Evolutionary conservation across 2,329 filamentous ascomycete species (phyloP).

Genomic region (Aspergillus costaricaensis): DNA sequence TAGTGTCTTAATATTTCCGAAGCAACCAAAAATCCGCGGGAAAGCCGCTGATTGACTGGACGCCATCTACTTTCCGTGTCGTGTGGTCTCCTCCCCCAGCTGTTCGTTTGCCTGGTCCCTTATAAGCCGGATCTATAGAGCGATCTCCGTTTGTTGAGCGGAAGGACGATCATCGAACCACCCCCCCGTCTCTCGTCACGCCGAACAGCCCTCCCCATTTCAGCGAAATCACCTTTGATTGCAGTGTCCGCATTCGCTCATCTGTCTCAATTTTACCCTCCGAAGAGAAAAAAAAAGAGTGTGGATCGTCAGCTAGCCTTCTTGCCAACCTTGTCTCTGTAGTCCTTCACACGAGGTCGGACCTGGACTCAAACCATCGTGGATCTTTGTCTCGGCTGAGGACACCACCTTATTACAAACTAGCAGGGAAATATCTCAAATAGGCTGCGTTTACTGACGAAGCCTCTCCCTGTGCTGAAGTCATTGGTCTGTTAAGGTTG

Average conservation of each 20-base stretch:
- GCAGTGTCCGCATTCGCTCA: conserved; percentile 6
- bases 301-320: conserved; percentile 18
- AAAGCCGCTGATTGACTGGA: conserved; percentile 4
- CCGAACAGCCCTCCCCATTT: conserved; percentile 1
- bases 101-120: conserved; percentile 22
- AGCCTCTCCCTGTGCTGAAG: conserved; percentile 6
- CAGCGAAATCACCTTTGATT: neutral
- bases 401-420: conserved; percentile 19
- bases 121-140: conserved; percentile 17
- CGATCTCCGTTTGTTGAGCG: conserved; percentile 23
- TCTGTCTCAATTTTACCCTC: conserved; percentile 8
- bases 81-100: conserved; percentile 11
- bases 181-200: conserved; percentile 8
- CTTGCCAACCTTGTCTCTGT: conserved; percentile 15
- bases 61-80: conserved; percentile 9
- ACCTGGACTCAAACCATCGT: conserved; percentile 23
- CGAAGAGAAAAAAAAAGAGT: conserved; percentile 5
- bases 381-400: conserved; percentile 32
- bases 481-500: conserved; percentile 32
- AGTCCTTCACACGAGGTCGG: conserved; percentile 11
- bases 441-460: conserved; percentile 8
- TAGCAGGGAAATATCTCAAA: conserved; percentile 17
- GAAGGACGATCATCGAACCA: conserved; percentile 20
- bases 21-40: neutral
- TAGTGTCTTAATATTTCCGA: conserved; percentile 7